Percentiles rank a stretch among this genome's conserved stretches.
Conservation (phyloP, 441 rosid genomes). For the Pelargonium australe region DNA sequence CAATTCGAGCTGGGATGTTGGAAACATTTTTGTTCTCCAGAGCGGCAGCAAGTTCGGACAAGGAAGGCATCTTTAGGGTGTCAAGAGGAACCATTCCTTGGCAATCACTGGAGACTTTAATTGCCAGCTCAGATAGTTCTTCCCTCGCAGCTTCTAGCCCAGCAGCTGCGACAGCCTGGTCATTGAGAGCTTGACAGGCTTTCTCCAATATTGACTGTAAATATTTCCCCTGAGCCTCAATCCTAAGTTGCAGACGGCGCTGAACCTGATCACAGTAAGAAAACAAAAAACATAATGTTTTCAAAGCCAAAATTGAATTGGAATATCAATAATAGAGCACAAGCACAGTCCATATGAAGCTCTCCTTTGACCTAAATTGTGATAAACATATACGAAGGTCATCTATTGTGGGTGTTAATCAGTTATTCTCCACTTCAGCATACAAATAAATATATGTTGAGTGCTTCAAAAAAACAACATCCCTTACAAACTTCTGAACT, state of each 20-base stretch:
- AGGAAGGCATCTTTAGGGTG: conserved; percentile 38
- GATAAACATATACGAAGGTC: no score
- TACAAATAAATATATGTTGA: no score
- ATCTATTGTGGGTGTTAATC: no score
- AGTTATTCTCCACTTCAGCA: no score
- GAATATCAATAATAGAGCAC: background rate
- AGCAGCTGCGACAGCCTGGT: conserved; percentile 53
- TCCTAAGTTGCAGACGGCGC: conserved; percentile 70
- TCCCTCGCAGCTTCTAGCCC: conserved; percentile 77
- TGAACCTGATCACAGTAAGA: conserved; percentile 55
- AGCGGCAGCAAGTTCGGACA: conserved; percentile 61
- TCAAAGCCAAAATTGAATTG: background rate
- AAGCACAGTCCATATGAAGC: no score
- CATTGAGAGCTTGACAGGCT: conserved; percentile 75
- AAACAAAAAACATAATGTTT: conserved; percentile 18
- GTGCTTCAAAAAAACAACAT: no score
- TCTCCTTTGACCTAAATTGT: no score
- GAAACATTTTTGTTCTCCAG: conserved; percentile 38
- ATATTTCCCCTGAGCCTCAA: conserved; percentile 85
- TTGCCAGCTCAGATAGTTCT: conserved; percentile 78
- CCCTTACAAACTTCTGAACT: no score
- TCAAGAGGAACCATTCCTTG: conserved; percentile 44
- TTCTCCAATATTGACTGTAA: conserved; percentile 78
- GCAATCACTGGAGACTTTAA: conserved; percentile 54
- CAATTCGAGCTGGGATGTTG: conserved; percentile 37